Base-by-base conservation (phyloP, 1,139 yeast genomes). In the Scheffersomyces illinoinensis region DNA sequence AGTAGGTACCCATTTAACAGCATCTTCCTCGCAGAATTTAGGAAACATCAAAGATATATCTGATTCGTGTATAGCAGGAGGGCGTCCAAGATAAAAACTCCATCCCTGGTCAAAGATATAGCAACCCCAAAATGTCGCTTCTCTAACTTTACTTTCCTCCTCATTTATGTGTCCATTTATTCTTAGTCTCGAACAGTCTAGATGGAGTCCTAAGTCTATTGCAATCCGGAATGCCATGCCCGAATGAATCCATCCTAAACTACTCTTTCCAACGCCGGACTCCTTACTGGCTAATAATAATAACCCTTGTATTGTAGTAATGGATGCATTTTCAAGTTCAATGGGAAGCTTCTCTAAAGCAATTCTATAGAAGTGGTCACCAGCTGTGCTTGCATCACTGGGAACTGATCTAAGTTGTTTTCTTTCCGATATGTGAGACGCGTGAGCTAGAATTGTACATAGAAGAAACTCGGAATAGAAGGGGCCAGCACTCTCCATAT, bases 71-170 rank as follows among this genome's bases (percentile, higher is more conserved):
- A 61, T 57, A 21, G 60, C 60, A n/a, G 58, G 49, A 1, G 64
- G 64, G 1, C 64, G 53, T 5, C 64, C 64, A 43, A 61, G 53
- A 50, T 60, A 60, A 18, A 60, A 59, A 8, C 62, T 53, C 64
- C 64, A 61, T 12, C 64, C 63, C 54, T 57, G 62, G 47, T 61
- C 64, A 49, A 59, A 60, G 14, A 61, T 54, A 53, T 56, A 61
- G 53, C 63, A 61, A 7, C 63, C 64, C 64, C 64, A 61, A 55
- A 61, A 61, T 8, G 64, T 61, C 21, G 56, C 54, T n/a, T 46
- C 23, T 47, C 63, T 54, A 3, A 59, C 63, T 6, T 47, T 53
- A 19, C 54, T 57, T 24, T 61, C 63, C 26, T 60, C 62, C 51
- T 57, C 57, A 17, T 57, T 53, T 18, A 61, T 59, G 5, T 56